A percentile compares a stretch with the other conserved stretches of the same genome.
Conservation (phyloP, 495 filamentous ascomycete genomes). For the Letharia lupina region DNA sequence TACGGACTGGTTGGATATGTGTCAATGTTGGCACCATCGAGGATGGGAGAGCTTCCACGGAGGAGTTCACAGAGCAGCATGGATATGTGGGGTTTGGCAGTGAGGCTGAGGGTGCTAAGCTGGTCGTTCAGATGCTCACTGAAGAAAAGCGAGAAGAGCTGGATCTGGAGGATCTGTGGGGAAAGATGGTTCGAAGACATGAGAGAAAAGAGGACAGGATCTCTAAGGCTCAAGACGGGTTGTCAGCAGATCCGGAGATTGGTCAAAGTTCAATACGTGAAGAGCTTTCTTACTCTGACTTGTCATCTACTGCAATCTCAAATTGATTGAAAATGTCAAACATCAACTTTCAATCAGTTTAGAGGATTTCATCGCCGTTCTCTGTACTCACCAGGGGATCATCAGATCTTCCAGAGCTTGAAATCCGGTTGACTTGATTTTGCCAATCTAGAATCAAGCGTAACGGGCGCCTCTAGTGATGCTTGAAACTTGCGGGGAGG, state of each 20-base stretch:
- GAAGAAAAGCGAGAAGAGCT: conserved; percentile 76
- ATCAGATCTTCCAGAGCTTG: background rate
- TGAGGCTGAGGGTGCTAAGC: conserved; percentile 43
- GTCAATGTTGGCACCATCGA: conserved; percentile 74
- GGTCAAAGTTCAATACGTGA: conserved; percentile 15
- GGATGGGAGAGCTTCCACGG: conserved; percentile 34
- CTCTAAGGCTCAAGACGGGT: conserved; percentile 23
- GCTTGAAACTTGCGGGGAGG: background rate
- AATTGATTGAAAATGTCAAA: conserved; percentile 28
- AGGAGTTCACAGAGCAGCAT: conserved; percentile 32
- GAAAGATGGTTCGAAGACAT: conserved; percentile 39
- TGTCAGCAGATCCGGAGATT: conserved; percentile 22
- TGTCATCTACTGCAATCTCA: conserved; percentile 21
- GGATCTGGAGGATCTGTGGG: conserved; percentile 77
- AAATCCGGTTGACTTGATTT: background rate
- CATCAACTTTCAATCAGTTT: conserved; percentile 5
- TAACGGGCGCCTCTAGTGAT: background rate
- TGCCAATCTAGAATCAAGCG: background rate
- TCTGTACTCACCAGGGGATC: background rate
- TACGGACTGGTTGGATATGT: conserved; percentile 90
- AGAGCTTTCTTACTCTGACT: conserved; percentile 13
- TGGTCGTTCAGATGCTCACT: conserved; percentile 88
- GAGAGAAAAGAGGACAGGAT: conserved; percentile 31
- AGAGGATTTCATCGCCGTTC: background rate
- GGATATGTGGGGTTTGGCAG: conserved; percentile 69